These are phyloP conservation scores for Thalassiosira exigua DNA, from an alignment of 352 stramenopile species.

Conservation along the genomic window DNA sequence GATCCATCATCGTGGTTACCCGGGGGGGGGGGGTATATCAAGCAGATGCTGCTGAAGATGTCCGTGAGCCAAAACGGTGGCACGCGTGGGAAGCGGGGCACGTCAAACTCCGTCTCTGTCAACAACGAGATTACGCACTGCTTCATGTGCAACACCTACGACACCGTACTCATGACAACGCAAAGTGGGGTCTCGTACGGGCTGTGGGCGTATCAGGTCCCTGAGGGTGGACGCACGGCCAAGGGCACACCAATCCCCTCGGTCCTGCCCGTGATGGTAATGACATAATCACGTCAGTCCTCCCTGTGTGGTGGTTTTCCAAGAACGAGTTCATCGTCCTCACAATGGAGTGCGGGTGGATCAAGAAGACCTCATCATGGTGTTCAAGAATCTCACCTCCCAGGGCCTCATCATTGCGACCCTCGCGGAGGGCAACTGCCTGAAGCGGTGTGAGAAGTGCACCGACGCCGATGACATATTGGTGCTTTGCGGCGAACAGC, in stretches of 20 bases:
- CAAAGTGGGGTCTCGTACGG: constrained; percentile 86
- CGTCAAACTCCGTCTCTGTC: constrained; percentile 66
- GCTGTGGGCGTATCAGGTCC: constrained; percentile 86
- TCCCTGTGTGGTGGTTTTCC: constrained; percentile 83
- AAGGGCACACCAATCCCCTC: constrained; percentile 86
- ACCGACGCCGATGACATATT: constrained; percentile 84
- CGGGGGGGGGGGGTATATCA: constrained; percentile 86
- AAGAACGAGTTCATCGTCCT: constrained; percentile 86
- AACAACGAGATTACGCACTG: constrained; percentile 84
- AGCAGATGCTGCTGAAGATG: constrained; percentile 86
- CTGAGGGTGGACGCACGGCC: constrained; percentile 77
- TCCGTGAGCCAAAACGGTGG: constrained; percentile 87
- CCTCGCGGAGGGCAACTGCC: constrained; percentile 80
- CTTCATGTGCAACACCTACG: constrained; percentile 88
- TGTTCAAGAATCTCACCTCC: constrained; percentile 84
- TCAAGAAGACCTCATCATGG: constrained; percentile 88
- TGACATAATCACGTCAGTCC: constrained; percentile 83
- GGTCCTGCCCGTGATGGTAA: constrained; percentile 76
- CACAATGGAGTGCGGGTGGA: constrained; percentile 85
- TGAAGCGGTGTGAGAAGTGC: constrained; percentile 84
- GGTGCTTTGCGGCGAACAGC: constrained; percentile 74
- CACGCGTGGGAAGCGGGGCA: constrained; percentile 85
- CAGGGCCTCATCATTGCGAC: constrained; percentile 85
- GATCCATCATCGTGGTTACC: constrained; percentile 87
- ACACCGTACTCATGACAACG: constrained; percentile 88